Percentiles rank a stretch among this genome's conserved stretches.
These are phyloP conservation scores for Stropharia rugosoannulata DNA, from an alignment of 768 basidiomycete species.

Conservation along the genomic window DNA sequence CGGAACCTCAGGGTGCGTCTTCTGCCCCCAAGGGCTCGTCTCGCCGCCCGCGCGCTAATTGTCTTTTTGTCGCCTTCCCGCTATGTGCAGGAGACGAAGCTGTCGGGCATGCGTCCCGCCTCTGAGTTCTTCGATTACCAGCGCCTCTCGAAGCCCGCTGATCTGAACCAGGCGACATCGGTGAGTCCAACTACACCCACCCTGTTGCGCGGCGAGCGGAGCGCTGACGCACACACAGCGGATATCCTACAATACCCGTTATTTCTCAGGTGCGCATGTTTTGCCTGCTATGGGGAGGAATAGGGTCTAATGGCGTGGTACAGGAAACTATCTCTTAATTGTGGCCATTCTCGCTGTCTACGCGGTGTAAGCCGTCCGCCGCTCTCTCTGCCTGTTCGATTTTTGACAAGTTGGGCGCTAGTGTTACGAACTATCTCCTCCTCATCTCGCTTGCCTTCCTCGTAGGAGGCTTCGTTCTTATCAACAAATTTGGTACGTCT, in stretches of 20 bases:
- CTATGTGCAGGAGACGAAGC: constrained; percentile 68
- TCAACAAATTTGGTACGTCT: constrained; percentile 79
- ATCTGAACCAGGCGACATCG: constrained; percentile 75
- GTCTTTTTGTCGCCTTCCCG: constrained; percentile 1
- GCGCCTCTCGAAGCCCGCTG: constrained; percentile 80
- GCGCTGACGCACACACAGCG: constrained; percentile 45
- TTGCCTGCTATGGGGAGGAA: not conserved
- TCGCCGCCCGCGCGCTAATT: not conserved
- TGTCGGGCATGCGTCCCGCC: constrained; percentile 72
- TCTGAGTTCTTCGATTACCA: constrained; percentile 83
- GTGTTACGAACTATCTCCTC: constrained; percentile 80
- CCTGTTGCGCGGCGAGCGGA: constrained; percentile 1
- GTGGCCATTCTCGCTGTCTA: constrained; percentile 80
- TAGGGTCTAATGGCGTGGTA: constrained; percentile 4
- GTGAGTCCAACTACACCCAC: constrained; percentile 38
- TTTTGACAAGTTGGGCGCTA: constrained; percentile 24
- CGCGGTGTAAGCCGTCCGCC: constrained; percentile 56
- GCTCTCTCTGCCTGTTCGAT: not conserved
- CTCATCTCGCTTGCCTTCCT: constrained; percentile 86
- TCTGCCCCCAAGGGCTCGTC: not conserved
- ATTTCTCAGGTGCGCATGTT: constrained; percentile 63
- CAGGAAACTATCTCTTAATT: constrained; percentile 87
- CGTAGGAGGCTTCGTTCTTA: constrained; percentile 85
- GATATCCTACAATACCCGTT: constrained; percentile 92
- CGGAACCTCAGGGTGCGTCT: constrained; percentile 66